These are phyloP conservation scores for Pelagomonas calceolata DNA, from an alignment of 108 stramenopile genomes.

Conservation along the genomic window DNA sequence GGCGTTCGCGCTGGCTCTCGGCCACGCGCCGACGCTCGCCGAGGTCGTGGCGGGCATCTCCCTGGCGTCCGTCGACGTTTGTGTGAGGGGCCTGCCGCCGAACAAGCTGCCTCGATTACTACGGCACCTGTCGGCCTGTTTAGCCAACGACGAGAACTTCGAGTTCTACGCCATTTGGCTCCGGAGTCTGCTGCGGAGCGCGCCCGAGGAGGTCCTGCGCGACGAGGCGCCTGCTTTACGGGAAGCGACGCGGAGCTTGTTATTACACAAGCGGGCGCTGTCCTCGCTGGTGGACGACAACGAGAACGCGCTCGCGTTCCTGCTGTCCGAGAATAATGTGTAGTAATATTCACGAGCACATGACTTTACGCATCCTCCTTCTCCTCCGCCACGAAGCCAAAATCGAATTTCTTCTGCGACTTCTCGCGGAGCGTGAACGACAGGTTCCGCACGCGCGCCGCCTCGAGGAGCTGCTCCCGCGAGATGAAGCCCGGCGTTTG, in stretches of 20 bases:
- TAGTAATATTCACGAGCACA: too few relatives aligned
- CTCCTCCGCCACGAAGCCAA: too few relatives aligned
- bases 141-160: background rate
- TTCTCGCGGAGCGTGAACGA: too few relatives aligned
- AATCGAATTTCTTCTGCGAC: too few relatives aligned
- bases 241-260: background rate
- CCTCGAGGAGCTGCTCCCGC: too few relatives aligned
- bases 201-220: background rate
- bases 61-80: background rate
- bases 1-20: slow-evolving; percentile 38
- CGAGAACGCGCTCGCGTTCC: background rate
- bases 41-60: background rate
- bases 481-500: too few relatives aligned
- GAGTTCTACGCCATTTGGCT: background rate
- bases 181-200: background rate
- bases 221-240: background rate
- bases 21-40: slow-evolving; percentile 9
- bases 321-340: background rate
- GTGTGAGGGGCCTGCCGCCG: background rate
- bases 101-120: background rate
- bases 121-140: background rate
- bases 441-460: too few relatives aligned
- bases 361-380: too few relatives aligned
- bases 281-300: background rate
- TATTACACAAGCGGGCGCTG: background rate